Percentiles rank a stretch among this genome's conserved stretches.
phyloP scores from a whole-genome alignment of 495 filamentous ascomycete genomes.

The Pyronema omphalodes region DNA sequence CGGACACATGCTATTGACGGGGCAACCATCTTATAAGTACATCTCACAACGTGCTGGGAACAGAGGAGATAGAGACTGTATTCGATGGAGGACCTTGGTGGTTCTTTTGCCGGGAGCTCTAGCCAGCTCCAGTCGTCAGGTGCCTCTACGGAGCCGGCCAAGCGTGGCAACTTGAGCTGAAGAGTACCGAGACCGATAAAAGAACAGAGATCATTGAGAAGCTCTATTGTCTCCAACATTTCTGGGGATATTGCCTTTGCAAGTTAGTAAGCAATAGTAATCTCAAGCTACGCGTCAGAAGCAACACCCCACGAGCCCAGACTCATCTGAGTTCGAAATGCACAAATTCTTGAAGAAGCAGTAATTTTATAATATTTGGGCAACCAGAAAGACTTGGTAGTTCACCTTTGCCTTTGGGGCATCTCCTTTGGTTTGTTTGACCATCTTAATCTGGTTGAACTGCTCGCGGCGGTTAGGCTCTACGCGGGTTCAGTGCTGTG shows the following conservation, averaged over 20 bases:
- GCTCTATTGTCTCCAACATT: conserved; percentile 6
- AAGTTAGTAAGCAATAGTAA: too few species aligned
- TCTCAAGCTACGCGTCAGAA: too few species aligned
- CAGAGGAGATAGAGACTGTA: conserved; percentile 7
- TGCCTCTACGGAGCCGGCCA: conserved; percentile 12
- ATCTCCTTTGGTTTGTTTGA: too few species aligned
- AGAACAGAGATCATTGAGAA: conserved; percentile 16
- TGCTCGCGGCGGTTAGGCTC: too few species aligned
- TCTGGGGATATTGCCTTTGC: background rate
- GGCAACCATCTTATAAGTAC: conserved; percentile 16
- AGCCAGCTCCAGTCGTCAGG: conserved; percentile 22
- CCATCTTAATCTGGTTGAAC: too few species aligned
- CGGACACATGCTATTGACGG: conserved; percentile 26
- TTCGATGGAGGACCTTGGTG: conserved; percentile 5
- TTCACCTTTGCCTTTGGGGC: too few species aligned
- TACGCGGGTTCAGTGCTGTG: too few species aligned
- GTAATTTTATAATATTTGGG: too few species aligned
- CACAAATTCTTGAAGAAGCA: too few species aligned
- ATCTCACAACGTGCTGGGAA: conserved; percentile 9
- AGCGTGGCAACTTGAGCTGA: conserved; percentile 11
- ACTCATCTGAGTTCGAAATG: too few species aligned
- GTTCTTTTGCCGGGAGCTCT: conserved; percentile 6
- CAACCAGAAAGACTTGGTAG: too few species aligned
- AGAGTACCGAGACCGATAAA: conserved; percentile 17
- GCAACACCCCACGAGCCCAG: too few species aligned